phyloP scores from a whole-genome alignment of 345 rosid genomes.

The Psidium guajava region DNA sequence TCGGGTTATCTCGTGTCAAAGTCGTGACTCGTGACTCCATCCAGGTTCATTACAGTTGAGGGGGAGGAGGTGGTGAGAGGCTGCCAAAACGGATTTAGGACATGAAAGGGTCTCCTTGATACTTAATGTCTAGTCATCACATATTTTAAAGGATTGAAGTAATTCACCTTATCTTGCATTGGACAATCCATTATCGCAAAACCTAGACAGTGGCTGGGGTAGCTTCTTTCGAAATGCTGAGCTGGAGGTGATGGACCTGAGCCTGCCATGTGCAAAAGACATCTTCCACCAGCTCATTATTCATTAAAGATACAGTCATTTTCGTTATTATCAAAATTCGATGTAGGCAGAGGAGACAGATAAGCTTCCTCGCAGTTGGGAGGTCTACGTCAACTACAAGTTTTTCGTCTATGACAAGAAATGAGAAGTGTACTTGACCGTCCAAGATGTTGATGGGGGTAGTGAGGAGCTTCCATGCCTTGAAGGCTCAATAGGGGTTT shows the following conservation, averaged over 20 bases:
- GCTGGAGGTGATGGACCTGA: too few species aligned
- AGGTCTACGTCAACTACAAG: not conserved
- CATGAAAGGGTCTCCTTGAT: not conserved
- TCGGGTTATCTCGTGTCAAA: slow-evolving; percentile 18
- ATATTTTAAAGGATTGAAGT: too few species aligned
- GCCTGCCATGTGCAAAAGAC: not conserved
- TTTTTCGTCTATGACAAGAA: not conserved
- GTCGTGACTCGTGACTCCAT: not conserved
- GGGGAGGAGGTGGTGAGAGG: too few species aligned
- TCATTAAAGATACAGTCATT: not conserved
- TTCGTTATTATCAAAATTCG: not conserved
- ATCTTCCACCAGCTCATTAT: not conserved
- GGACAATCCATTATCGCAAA: too few species aligned
- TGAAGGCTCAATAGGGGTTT: slow-evolving; percentile 3
- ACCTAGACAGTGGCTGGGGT: too few species aligned
- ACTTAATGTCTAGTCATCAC: not conserved
- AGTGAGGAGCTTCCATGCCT: not conserved
- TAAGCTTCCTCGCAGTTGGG: not conserved
- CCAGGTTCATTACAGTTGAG: not conserved
- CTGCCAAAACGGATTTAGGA: not conserved
- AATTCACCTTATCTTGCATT: too few species aligned
- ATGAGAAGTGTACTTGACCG: not conserved
- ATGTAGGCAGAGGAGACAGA: not conserved
- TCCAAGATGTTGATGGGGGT: not conserved
- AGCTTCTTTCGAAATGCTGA: too few species aligned